Percentiles rank a stretch among this genome's conserved stretches.
Conservation (phyloP, 345 rosid genomes). For the Isatis tinctoria region DNA sequence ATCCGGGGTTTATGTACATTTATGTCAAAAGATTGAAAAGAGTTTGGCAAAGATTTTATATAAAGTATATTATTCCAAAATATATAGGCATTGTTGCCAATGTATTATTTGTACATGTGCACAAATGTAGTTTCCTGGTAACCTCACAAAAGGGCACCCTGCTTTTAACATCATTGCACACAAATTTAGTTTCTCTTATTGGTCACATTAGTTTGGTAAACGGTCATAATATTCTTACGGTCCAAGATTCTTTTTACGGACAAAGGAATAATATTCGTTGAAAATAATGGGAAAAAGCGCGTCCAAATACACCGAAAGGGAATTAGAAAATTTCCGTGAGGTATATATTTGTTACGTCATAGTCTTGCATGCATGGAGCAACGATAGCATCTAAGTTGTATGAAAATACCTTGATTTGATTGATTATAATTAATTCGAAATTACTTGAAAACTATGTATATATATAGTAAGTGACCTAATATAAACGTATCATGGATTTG, state of each 20-base stretch:
- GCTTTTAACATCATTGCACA: not conserved
- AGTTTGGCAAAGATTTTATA: not conserved
- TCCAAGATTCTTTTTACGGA: constrained; percentile 12
- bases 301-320: constrained; percentile 10
- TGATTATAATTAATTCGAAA: not conserved
- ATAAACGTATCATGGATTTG: too few species aligned
- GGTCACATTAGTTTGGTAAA: constrained; percentile 3
- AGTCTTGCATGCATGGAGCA: constrained; percentile 6
- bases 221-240: constrained; percentile 20
- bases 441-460: not conserved
- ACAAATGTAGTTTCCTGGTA: constrained; percentile 18
- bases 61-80: constrained; percentile 2
- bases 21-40: constrained; percentile 14
- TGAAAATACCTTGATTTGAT: not conserved
- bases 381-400: not conserved
- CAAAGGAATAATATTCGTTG: not conserved
- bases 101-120: not conserved
- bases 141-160: not conserved
- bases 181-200: not conserved
- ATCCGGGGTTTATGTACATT: constrained; percentile 18
- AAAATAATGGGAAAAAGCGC: not conserved
- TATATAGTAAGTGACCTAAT: too few species aligned
- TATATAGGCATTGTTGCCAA: not conserved
- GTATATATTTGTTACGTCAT: constrained; percentile 14
- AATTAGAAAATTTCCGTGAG: constrained; percentile 11